Evolutionary conservation across 148 eudicot genomes (phyloP), one percentile per base, ranked within the genome.

Genomic region (Arctostaphylos glauca): DNA sequence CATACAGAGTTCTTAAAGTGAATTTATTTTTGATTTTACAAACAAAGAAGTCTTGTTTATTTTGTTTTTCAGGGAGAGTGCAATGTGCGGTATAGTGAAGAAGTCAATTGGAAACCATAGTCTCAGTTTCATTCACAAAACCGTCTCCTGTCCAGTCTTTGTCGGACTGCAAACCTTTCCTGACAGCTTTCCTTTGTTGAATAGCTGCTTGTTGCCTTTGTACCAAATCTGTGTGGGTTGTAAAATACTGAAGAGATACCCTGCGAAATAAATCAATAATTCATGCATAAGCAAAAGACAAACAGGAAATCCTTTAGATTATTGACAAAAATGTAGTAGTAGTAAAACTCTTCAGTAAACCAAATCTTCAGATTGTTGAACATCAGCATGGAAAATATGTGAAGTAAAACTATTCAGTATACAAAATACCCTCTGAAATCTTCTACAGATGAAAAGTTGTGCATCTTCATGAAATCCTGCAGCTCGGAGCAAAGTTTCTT

Each of bases 91-190:
- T 21, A 10, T 23, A 80, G 47, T 75, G 60, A 81, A 41, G 23
- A 16, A 46, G 47, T 92, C 86, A 96, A 84, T 96, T 96, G 50
- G 99, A 96, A 46, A 94, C 98, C 99, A 96, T 96, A 85, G 95
- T 96, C 84, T 96, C 99, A 49, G 90, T 87, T 86, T 96, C 99
- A 83, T 90, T 90, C 44, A 96, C 99, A 89, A 96, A 96, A 67
- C 99, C 99, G 72, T 96, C 99, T 46, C 99, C 99, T 3, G 99
- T 96, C 99, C 99, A 96, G 89, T 96, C 99, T 81, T 93, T 96
- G 82, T 96, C 99, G 25, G 99, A 96, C 44, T 89, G 88, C 84
- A 96, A 85, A 44, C 99, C 99, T 90, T 93, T 93, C 86, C 83
- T 92, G 71, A 83, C 71, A 31, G 97, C 98, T 89, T 91, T 94